Conservation (phyloP, 805 yeast species). For the Soucietia sequanensis region DNA sequence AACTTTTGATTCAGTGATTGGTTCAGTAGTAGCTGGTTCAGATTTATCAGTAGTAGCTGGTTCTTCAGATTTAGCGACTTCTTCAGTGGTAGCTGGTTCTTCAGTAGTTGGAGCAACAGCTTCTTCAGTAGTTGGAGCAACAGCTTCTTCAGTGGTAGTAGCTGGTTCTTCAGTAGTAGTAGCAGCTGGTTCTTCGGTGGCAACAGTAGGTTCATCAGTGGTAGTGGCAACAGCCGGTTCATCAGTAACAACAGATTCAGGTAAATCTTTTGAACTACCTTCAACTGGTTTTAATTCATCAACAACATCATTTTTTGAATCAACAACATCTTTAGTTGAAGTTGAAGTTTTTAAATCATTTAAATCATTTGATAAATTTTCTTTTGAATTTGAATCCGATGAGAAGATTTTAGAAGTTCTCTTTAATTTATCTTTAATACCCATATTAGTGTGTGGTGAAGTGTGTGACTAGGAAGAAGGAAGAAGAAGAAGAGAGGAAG, state of each 20-base stretch:
- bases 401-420: constrained; percentile 37
- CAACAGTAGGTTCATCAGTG: constrained; percentile 4
- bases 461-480: no score
- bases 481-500: no score
- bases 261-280: constrained; percentile 7
- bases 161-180: constrained; percentile 7
- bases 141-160: constrained; percentile 9
- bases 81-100: constrained; percentile 3
- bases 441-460: no score
- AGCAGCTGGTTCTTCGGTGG: constrained; percentile 5
- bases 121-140: constrained; percentile 7
- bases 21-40: constrained; percentile 12
- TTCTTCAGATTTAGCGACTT: no score
- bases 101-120: constrained; percentile 6
- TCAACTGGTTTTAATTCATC: constrained; percentile 5
- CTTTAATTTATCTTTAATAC: constrained; percentile 37
- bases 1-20: constrained; percentile 1
- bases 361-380: constrained; percentile 10
- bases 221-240: constrained; percentile 6
- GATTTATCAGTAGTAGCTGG: constrained; percentile 10
- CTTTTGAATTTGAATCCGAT: constrained; percentile 24
- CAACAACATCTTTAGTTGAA: constrained; percentile 1
- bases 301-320: constrained; percentile 5
- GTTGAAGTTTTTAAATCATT: constrained; percentile 5
- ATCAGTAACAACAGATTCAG: constrained; percentile 1